A percentile compares a stretch with the other conserved stretches of the same genome.
phyloP scores from a whole-genome alignment of 352 stramenopile genomes.

The Sclerospora graminicola region DNA sequence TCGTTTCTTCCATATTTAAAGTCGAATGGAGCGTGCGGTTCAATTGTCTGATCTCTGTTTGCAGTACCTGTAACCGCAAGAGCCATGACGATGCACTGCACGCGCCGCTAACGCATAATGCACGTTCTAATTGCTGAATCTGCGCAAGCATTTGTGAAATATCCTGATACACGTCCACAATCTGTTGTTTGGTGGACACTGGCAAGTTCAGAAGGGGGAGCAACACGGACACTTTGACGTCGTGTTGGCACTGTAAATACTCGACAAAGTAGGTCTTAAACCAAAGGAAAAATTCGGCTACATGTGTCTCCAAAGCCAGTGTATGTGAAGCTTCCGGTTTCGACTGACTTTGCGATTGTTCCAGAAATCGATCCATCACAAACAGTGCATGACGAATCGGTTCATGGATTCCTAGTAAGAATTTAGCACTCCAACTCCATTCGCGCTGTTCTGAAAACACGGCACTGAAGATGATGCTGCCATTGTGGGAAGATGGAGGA shows the following conservation, averaged over 20 bases:
- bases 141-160: slow-evolving; percentile 47
- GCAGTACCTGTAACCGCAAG: slow-evolving; percentile 47
- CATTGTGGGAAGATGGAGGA: slow-evolving; percentile 39
- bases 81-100: slow-evolving; percentile 48
- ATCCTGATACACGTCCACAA: slow-evolving; percentile 55
- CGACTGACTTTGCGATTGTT: slow-evolving; percentile 34
- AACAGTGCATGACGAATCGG: slow-evolving; percentile 72
- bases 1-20: slow-evolving; percentile 70
- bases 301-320: slow-evolving; percentile 30
- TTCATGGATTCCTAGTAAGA: slow-evolving; percentile 64
- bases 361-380: slow-evolving; percentile 75
- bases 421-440: slow-evolving; percentile 59
- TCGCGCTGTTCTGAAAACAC: slow-evolving; percentile 47
- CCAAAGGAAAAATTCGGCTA: slow-evolving; percentile 61
- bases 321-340: slow-evolving; percentile 21
- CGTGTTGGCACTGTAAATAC: slow-evolving; percentile 56
- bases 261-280: slow-evolving; percentile 72
- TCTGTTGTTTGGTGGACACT: slow-evolving; percentile 42
- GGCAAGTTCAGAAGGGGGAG: slow-evolving; percentile 47
- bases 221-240: slow-evolving; percentile 51
- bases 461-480: slow-evolving; percentile 55
- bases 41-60: slow-evolving; percentile 53
- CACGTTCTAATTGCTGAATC: slow-evolving; percentile 43
- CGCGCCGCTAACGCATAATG: slow-evolving; percentile 30
- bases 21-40: slow-evolving; percentile 55